These are phyloP conservation scores for Saturnispora quitensis DNA, from an alignment of 805 yeast genomes.

Conservation along the genomic window DNA sequence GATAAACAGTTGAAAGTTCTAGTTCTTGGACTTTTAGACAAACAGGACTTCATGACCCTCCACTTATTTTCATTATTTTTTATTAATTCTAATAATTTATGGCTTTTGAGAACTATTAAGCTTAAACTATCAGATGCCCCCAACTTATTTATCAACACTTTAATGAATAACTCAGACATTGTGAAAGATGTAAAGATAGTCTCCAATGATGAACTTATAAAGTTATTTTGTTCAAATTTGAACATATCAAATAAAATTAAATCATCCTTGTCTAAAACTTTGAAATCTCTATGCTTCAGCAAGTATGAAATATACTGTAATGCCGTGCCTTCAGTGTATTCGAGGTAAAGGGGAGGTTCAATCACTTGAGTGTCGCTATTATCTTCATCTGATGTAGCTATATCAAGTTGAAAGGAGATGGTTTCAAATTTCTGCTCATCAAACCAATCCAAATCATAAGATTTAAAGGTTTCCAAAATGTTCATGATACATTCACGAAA, in stretches of 20 bases:
- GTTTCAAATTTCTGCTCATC: not conserved
- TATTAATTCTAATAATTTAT: not conserved
- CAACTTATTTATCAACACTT: constrained; percentile 1
- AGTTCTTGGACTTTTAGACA: not conserved
- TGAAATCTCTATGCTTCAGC: not conserved
- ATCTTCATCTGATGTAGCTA: not conserved
- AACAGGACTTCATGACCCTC: constrained; percentile 6
- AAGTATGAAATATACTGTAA: not conserved
- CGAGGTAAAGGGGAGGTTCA: constrained; percentile 11
- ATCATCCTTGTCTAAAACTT: constrained; percentile 1
- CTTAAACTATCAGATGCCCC: not conserved
- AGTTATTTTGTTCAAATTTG: not conserved
- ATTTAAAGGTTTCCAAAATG: not conserved
- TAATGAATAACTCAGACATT: constrained; percentile 1
- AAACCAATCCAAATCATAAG: constrained; percentile 1
- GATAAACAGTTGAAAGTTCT: not conserved
- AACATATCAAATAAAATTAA: constrained; percentile 8
- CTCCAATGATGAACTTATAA: not conserved
- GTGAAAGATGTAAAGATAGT: constrained; percentile 3
- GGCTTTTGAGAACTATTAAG: not conserved
- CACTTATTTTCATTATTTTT: not conserved
- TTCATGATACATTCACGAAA: not conserved
- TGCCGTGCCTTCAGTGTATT: constrained; percentile 1
- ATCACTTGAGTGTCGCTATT: not conserved
- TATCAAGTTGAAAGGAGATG: not conserved